phyloP scores from a whole-genome alignment of 2,329 filamentous ascomycete genomes.

The Aspergillus flavus region DNA sequence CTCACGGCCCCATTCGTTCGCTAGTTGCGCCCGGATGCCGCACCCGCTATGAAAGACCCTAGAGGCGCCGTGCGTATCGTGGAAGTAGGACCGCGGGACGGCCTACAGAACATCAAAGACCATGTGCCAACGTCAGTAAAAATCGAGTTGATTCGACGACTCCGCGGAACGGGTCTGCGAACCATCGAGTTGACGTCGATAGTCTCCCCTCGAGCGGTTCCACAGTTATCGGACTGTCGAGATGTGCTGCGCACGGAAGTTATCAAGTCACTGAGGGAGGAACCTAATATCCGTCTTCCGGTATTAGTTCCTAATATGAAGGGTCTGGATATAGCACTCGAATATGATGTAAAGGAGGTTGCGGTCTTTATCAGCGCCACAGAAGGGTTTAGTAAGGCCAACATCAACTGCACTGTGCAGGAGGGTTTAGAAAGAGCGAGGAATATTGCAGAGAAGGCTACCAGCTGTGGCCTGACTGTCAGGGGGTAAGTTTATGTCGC shows the following conservation, averaged over 20 bases:
- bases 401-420: conserved; percentile 45
- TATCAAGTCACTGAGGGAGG: conserved; percentile 57
- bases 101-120: conserved; percentile 82
- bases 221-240: conserved; percentile 62
- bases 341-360: conserved; percentile 39
- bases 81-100: conserved; percentile 83
- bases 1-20: not conserved
- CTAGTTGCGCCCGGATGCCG: not conserved
- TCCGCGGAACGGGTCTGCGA: conserved; percentile 68
- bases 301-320: conserved; percentile 47
- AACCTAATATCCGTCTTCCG: conserved; percentile 30
- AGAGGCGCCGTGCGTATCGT: conserved; percentile 59
- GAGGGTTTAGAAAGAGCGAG: conserved; percentile 39
- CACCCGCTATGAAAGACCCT: conserved; percentile 10
- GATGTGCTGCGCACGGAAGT: conserved; percentile 20
- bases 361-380: conserved; percentile 47
- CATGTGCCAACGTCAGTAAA: conserved; percentile 72
- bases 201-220: conserved; percentile 81
- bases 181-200: conserved; percentile 83
- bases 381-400: conserved; percentile 47
- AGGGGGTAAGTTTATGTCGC: conserved; percentile 31
- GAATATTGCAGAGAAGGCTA: conserved; percentile 35
- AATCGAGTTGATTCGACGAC: conserved; percentile 70
- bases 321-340: conserved; percentile 60
- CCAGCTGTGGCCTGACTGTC: conserved; percentile 30